A percentile compares a stretch with the other conserved stretches of the same genome.
These are phyloP conservation scores for Pseudoperonospora humuli DNA, from an alignment of 352 stramenopile genomes.

Conservation along the genomic window DNA sequence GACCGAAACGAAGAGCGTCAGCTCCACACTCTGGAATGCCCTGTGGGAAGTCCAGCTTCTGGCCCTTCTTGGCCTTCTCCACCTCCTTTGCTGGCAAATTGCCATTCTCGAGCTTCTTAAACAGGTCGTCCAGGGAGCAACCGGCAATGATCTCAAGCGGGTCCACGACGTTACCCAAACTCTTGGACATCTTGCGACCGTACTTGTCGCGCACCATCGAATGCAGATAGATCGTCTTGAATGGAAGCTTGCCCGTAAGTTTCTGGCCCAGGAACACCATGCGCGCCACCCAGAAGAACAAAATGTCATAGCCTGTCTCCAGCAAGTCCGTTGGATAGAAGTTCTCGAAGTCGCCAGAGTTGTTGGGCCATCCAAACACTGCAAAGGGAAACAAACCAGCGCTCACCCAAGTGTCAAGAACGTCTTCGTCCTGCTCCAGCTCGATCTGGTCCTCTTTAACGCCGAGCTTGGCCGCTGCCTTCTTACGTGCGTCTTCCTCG, in stretches of 20 bases:
- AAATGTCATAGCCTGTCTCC: conserved; percentile 99
- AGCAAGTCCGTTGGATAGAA: conserved; percentile 96
- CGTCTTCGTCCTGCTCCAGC: conserved; percentile 97
- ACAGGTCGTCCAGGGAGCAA: conserved; percentile 90
- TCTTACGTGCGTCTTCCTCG: conserved; percentile 84
- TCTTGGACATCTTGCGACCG: conserved; percentile 99
- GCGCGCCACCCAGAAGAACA: conserved; percentile 99
- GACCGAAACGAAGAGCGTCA: conserved; percentile 97
- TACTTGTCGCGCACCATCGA: conserved; percentile 97
- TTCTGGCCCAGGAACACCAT: conserved; percentile 97
- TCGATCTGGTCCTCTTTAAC: conserved; percentile 54
- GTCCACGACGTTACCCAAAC: conserved; percentile 98
- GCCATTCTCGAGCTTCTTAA: conserved; percentile 92
- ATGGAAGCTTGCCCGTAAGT: conserved; percentile 94
- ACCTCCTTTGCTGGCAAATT: conserved; percentile 98
- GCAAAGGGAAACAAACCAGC: conserved; percentile 94
- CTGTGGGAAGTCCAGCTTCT: conserved; percentile 95
- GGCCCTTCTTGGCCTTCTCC: conserved; percentile 95
- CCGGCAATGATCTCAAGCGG: conserved; percentile 97
- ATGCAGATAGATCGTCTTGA: conserved; percentile 96
- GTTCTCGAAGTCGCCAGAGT: conserved; percentile 59
- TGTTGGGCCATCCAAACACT: conserved; percentile 77
- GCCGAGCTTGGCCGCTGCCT: conserved; percentile 70
- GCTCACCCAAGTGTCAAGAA: conserved; percentile 99
- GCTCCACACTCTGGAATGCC: conserved; percentile 98